These are phyloP conservation scores for Cytospora paraplurivora DNA, from an alignment of 2,329 filamentous ascomycete genomes.

Conservation along the genomic window DNA sequence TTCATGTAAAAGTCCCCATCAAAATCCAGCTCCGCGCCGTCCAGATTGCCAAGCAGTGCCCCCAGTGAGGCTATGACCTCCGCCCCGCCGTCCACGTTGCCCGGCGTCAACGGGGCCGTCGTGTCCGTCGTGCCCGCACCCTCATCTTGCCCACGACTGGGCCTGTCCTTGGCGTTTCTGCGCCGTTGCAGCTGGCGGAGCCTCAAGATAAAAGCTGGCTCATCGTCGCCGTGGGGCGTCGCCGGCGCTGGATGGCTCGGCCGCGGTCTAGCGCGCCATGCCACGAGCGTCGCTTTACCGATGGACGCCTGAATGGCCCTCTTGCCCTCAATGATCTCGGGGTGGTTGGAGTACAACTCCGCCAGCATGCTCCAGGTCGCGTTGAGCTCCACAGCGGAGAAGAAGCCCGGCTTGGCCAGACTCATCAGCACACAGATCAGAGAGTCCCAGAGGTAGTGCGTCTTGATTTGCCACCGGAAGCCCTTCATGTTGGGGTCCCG, in stretches of 20 bases:
- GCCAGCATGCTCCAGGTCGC: conserved; percentile 34
- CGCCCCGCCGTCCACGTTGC: neutral
- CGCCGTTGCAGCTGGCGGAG: no score
- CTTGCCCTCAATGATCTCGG: no score
- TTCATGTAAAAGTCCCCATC: neutral
- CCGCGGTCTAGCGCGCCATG: no score
- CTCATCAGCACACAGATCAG: conserved; percentile 38
- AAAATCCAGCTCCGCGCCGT: neutral
- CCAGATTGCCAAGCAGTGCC: neutral
- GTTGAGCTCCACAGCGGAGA: conserved; percentile 29
- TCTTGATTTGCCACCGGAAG: conserved; percentile 39
- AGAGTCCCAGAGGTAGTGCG: conserved; percentile 34
- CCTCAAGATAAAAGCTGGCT: no score
- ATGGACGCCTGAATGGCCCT: no score
- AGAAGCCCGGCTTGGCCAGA: conserved; percentile 32
- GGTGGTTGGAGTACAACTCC: conserved; percentile 36
- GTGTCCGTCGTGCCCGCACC: no score
- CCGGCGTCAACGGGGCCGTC: neutral
- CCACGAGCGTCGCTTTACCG: no score
- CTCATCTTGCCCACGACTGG: no score
- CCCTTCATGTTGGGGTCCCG: conserved; percentile 32
- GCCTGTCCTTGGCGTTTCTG: no score
- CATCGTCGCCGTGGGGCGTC: no score
- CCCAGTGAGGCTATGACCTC: neutral
- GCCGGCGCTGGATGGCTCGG: no score